phyloP scores from a whole-genome alignment of 805 yeast species.

The Yamadazyma kitorensis region DNA sequence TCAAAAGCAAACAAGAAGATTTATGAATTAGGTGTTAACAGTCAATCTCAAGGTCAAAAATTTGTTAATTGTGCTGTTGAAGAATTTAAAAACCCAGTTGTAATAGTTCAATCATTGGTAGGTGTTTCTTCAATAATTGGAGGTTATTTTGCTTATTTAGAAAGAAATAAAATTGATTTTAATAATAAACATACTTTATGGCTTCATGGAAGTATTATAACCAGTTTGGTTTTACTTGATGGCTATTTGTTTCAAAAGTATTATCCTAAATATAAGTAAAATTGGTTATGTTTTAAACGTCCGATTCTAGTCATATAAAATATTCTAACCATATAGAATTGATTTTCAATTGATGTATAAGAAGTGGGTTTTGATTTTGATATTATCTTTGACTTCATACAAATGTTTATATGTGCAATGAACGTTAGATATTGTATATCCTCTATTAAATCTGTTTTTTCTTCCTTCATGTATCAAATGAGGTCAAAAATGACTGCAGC shows the following conservation, averaged over 20 bases:
- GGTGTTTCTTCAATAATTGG: slow-evolving; percentile 48
- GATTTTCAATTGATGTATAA: too few species aligned
- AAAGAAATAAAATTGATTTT: slow-evolving; percentile 47
- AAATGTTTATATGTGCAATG: too few species aligned
- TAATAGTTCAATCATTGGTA: slow-evolving; percentile 50
- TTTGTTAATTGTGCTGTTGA: not conserved
- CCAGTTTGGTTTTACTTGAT: slow-evolving; percentile 55
- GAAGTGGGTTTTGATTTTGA: too few species aligned
- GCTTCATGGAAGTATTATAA: slow-evolving; percentile 49
- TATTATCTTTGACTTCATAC: too few species aligned
- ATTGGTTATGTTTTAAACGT: not conserved
- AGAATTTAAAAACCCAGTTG: slow-evolving; percentile 64
- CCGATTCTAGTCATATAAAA: too few species aligned
- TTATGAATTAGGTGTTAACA: slow-evolving; percentile 7
- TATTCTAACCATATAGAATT: too few species aligned
- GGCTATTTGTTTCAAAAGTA: slow-evolving; percentile 51
- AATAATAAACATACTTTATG: slow-evolving; percentile 46
- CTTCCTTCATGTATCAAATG: too few species aligned
- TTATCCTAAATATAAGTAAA: slow-evolving; percentile 54
- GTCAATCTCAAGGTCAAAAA: not conserved
- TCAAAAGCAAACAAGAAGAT: not conserved
- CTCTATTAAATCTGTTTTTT: too few species aligned
- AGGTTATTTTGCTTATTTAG: slow-evolving; percentile 48
- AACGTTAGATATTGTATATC: too few species aligned
- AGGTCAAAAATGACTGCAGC: too few species aligned